Evolutionary conservation across 495 filamentous ascomycete genomes (phyloP).

Genomic region (Aspergillus carlsbadensis): DNA sequence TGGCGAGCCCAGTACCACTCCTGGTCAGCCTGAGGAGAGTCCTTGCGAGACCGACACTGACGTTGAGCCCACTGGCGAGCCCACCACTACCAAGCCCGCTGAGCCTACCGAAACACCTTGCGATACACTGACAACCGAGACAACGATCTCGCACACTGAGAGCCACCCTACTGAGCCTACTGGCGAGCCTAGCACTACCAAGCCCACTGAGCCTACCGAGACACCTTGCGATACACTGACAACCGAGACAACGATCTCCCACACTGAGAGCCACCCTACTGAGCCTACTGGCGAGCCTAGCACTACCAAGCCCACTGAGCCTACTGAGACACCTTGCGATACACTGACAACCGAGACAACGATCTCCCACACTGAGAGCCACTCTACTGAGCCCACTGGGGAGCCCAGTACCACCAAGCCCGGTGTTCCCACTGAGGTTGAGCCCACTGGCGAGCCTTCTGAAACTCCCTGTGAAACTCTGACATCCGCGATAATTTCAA

Average conservation of each 20-base stretch:
- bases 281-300: constrained; percentile 13
- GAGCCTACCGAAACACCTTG: too few relatives aligned
- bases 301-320: constrained; percentile 11
- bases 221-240: constrained; percentile 9
- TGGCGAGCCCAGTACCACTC: constrained; percentile 10
- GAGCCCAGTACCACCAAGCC: constrained; percentile 11
- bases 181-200: background rate
- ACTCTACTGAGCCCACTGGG: background rate
- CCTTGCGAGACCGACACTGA: constrained; percentile 13
- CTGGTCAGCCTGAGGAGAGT: background rate
- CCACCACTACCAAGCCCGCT: constrained; percentile 11
- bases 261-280: constrained; percentile 10
- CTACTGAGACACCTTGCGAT: constrained; percentile 2
- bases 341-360: constrained; percentile 17
- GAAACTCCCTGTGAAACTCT: too few relatives aligned
- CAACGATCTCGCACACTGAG: background rate
- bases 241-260: too few relatives aligned
- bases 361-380: background rate
- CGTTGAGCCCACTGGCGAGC: background rate
- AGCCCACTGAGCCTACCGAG: constrained; percentile 7
- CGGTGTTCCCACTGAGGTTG: too few relatives aligned
- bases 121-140: too few relatives aligned
- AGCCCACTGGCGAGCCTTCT: too few relatives aligned
- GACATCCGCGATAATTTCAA: too few relatives aligned
- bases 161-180: background rate